Conservation (phyloP, 2,329 filamentous ascomycete genomes). For the Lizonia empirigonia region DNA sequence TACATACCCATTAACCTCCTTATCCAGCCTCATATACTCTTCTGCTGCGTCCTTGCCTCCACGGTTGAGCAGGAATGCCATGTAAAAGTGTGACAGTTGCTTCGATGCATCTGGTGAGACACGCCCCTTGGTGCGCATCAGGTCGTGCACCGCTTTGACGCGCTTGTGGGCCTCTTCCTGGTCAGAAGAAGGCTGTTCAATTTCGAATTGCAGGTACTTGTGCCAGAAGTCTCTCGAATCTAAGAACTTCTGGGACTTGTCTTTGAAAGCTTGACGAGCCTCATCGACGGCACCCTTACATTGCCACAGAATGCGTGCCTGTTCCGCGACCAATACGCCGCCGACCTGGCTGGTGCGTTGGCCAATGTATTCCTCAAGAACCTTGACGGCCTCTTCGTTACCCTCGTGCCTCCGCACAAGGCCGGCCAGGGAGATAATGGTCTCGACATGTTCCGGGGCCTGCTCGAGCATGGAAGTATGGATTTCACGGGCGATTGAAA, state of each 20-base stretch:
- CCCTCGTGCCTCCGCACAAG: constrained; percentile 82
- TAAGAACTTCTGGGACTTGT: constrained; percentile 81
- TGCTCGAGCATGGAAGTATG: constrained; percentile 78
- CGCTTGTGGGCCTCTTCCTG: constrained; percentile 69
- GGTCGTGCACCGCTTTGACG: constrained; percentile 80
- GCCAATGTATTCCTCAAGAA: constrained; percentile 80
- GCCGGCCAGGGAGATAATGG: constrained; percentile 86
- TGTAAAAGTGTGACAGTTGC: constrained; percentile 77
- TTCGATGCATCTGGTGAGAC: constrained; percentile 71
- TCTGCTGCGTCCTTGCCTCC: constrained; percentile 84
- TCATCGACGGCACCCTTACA: constrained; percentile 79
- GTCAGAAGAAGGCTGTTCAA: constrained; percentile 74
- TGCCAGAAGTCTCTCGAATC: constrained; percentile 90
- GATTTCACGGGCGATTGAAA: constrained; percentile 81
- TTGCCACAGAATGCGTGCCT: constrained; percentile 87
- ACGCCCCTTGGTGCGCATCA: constrained; percentile 74
- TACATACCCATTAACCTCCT: constrained; percentile 77
- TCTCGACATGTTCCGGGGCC: constrained; percentile 83
- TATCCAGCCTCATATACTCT: constrained; percentile 81
- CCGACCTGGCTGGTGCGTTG: constrained; percentile 79
- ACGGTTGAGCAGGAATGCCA: constrained; percentile 81
- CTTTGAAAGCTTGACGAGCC: constrained; percentile 80
- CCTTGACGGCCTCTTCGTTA: constrained; percentile 80
- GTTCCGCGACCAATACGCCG: constrained; percentile 84
- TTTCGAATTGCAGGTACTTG: constrained; percentile 86